Percentiles rank a stretch among this genome's conserved stretches.
These are phyloP conservation scores for Aureobasidium sp. DNA, from an alignment of 2,329 filamentous ascomycete genomes.

Conservation along the genomic window DNA sequence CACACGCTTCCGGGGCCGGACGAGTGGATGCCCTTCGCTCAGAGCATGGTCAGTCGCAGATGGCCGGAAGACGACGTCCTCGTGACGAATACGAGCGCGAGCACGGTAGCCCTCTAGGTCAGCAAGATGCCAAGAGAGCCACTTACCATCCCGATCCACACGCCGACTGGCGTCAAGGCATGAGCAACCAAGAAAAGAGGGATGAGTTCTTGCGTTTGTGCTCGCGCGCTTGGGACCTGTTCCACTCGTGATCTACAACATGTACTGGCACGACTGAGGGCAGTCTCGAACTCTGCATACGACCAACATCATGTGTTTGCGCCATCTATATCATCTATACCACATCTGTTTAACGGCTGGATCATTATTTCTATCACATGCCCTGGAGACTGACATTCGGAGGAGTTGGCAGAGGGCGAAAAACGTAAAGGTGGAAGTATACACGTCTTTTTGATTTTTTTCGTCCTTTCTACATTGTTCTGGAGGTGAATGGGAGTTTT, in stretches of 20 bases:
- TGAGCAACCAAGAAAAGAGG: conserved; percentile 81
- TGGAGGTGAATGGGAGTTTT: background rate
- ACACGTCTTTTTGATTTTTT: too few relatives aligned
- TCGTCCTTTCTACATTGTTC: conserved; percentile 1
- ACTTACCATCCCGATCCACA: conserved; percentile 16
- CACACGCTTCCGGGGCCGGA: conserved; percentile 20
- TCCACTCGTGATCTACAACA: conserved; percentile 48
- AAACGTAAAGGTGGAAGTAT: conserved; percentile 10
- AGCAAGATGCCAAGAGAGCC: conserved; percentile 56
- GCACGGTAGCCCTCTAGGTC: conserved; percentile 76
- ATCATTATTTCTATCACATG: conserved; percentile 9
- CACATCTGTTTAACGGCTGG: conserved; percentile 12
- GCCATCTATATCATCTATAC: conserved; percentile 13
- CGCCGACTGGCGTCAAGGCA: conserved; percentile 59
- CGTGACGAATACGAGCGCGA: conserved; percentile 88
- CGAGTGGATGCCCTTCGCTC: conserved; percentile 15
- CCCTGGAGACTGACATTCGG: background rate
- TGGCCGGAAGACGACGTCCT: conserved; percentile 60
- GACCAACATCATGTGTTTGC: conserved; percentile 7
- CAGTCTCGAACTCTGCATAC: background rate
- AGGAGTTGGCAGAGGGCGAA: conserved; percentile 2
- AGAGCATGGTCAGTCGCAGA: conserved; percentile 24
- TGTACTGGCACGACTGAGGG: background rate
- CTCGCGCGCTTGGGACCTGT: conserved; percentile 88
- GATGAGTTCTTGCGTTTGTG: conserved; percentile 86